Base-by-base conservation (phyloP, 345 rosid genomes). In the Bruguiera parviflora region DNA sequence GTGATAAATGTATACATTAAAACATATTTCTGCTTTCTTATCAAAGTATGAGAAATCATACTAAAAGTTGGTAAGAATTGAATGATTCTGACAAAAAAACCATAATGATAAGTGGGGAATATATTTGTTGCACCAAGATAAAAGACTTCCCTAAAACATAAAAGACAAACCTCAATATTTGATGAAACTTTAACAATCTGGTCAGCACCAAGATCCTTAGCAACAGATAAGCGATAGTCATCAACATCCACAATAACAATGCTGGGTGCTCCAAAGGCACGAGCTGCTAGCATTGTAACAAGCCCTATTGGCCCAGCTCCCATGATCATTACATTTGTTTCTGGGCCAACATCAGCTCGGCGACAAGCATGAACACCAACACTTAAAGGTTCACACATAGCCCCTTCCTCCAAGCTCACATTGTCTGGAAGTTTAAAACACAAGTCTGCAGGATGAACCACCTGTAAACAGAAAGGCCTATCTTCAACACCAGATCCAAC, bases 271-370 rank as follows among this genome's bases (percentile, higher is more conserved):
- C 96, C 92, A 61, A 92, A 95, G 63, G 99, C 97, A 13, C 85
- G 91, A 64, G 99, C 96, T 22, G 93, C 88, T 53, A 92, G 73
- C 90, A 95, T 66, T 1, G 96, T 85, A n/a, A 95, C 93, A 22
- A 92, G 97, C 5, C 97, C 99, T 51, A 95, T 90, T 3, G 99
- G 97, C 53, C 99, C 99, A 31, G 99, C 89, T 47, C 96, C 99
- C 87, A 90, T 83, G 49, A 95, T 68, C 78, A 95, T 74, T 0
- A 90, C 88, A 39, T 77, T 95, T 58, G 96, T 88, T 74, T 83
- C 93, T 5, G 97, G 96, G 65, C 91, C 89, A 63, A 90, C 70
- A 66, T 84, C 76, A 62, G 99, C 99, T 64, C 96, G 84, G 22
- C 96, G 90, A 73, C 99, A 95, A 53, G 99, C 96, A 57, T 95